A percentile compares a stretch with the other conserved stretches of the same genome.
Evolutionary conservation across 495 filamentous ascomycete genomes (phyloP).

Genomic region (Terfezia boudieri): DNA sequence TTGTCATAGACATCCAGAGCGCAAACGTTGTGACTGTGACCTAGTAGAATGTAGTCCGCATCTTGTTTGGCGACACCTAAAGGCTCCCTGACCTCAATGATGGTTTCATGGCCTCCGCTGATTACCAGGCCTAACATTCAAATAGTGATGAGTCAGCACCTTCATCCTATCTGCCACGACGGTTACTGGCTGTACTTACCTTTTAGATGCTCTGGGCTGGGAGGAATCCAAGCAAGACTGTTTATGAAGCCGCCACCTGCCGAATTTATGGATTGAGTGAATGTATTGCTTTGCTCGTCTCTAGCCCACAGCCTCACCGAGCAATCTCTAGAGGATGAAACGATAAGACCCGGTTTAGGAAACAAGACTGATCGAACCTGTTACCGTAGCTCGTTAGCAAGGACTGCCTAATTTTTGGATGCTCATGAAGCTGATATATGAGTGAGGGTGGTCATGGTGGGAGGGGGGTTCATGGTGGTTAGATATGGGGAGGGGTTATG

Average conservation of each 20-base stretch:
- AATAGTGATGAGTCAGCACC: not conserved
- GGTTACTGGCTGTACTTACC: constrained; percentile 3
- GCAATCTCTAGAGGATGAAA: constrained; percentile 77
- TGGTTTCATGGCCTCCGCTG: constrained; percentile 70
- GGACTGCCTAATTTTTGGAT: too few relatives aligned
- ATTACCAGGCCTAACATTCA: constrained; percentile 41
- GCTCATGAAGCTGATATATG: too few relatives aligned
- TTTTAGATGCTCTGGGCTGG: constrained; percentile 45
- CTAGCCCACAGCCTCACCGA: constrained; percentile 73
- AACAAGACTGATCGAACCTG: constrained; percentile 81
- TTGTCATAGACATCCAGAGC: constrained; percentile 53
- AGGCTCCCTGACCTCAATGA: constrained; percentile 72
- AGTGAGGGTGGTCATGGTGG: too few relatives aligned
- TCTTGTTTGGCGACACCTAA: constrained; percentile 32
- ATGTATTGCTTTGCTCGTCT: constrained; percentile 40
- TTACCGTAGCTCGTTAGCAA: not conserved
- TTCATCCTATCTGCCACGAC: too few relatives aligned
- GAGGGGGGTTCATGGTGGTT: constrained; percentile 1
- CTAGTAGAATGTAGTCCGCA: constrained; percentile 64
- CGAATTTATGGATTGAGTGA: constrained; percentile 50
- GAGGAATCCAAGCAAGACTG: constrained; percentile 50
- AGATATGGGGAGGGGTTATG: constrained; percentile 19
- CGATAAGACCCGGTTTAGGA: constrained; percentile 43
- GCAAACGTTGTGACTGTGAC: constrained; percentile 72
- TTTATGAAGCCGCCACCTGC: constrained; percentile 70